Conservation (phyloP, 1,284 basidiomycete genomes). For the Leccinum griseonigrum region DNA sequence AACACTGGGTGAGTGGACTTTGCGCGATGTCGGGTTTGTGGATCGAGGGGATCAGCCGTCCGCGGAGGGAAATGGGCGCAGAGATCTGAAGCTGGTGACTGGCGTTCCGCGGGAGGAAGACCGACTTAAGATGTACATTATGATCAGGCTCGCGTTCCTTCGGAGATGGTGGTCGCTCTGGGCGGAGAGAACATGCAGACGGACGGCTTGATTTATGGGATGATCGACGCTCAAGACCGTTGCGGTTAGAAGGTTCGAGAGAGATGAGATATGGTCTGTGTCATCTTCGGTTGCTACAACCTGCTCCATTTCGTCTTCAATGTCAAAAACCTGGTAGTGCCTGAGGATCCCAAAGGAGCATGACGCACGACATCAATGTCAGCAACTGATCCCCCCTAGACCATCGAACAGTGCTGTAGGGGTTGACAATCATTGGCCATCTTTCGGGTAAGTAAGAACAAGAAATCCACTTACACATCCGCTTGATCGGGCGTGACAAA, state of each 20-base stretch:
- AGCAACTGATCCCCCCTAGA: slow-evolving; percentile 61
- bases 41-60: slow-evolving; percentile 48
- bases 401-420: slow-evolving; percentile 75
- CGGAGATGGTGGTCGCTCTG: slow-evolving; percentile 10
- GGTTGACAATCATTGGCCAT: background rate
- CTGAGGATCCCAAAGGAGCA: slow-evolving; percentile 5
- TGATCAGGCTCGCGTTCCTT: slow-evolving; percentile 20
- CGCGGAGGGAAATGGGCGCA: slow-evolving; percentile 35
- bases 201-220: slow-evolving; percentile 35
- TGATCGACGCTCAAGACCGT: slow-evolving; percentile 28
- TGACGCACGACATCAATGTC: slow-evolving; percentile 73
- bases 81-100: slow-evolving; percentile 15
- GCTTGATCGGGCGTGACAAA: slow-evolving; percentile 67
- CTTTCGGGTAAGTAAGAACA: slow-evolving; percentile 8
- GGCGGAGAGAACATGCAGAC: slow-evolving; percentile 25
- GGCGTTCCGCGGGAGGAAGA: slow-evolving; percentile 11
- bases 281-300: slow-evolving; percentile 10
- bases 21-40: slow-evolving; percentile 43
- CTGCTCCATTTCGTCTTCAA: slow-evolving; percentile 39
- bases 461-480: slow-evolving; percentile 55
- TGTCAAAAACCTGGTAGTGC: slow-evolving; percentile 69
- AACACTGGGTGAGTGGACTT: slow-evolving; percentile 64
- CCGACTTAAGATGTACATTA: slow-evolving; percentile 4
- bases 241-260: slow-evolving; percentile 10
- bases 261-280: background rate